Percentiles rank a stretch among this genome's conserved stretches.
Conservation (phyloP, 176 grass and related monocot species). For the Phragmites australis region DNA sequence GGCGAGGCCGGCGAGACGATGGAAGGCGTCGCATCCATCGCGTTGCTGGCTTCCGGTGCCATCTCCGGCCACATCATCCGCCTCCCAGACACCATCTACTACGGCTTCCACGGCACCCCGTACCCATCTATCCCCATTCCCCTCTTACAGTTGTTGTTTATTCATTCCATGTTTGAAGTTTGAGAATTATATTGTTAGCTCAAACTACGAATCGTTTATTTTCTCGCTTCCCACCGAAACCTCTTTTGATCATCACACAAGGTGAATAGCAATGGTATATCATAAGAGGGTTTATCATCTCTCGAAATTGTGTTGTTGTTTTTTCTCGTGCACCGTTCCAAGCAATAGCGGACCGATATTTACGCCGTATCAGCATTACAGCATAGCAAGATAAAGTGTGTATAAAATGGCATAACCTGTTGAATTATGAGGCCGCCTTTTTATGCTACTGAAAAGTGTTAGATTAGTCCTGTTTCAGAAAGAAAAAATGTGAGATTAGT, state of each 20-base stretch:
- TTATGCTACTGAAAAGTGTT: not conserved
- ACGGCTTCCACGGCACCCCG: constrained; percentile 89
- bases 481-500: not conserved
- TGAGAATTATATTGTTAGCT: not conserved
- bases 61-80: constrained; percentile 95
- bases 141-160: not conserved
- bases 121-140: constrained; percentile 26
- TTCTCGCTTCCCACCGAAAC: not conserved
- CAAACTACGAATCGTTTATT: not conserved
- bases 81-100: constrained; percentile 76
- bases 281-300: constrained; percentile 10
- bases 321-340: not conserved
- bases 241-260: not conserved
- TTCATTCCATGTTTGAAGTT: not conserved
- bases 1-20: constrained; percentile 49
- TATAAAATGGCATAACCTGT: not conserved
- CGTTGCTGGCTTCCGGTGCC: constrained; percentile 69
- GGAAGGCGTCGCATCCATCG: constrained; percentile 95
- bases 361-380: not conserved
- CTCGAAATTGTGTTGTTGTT: not conserved
- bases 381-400: not conserved
- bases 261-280: not conserved
- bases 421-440: not conserved
- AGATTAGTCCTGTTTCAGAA: not conserved
- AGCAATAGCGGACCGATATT: not conserved